These are phyloP conservation scores for Chaetomiaceae sp. DNA, from an alignment of 2,329 filamentous ascomycete species.

Conservation along the genomic window DNA sequence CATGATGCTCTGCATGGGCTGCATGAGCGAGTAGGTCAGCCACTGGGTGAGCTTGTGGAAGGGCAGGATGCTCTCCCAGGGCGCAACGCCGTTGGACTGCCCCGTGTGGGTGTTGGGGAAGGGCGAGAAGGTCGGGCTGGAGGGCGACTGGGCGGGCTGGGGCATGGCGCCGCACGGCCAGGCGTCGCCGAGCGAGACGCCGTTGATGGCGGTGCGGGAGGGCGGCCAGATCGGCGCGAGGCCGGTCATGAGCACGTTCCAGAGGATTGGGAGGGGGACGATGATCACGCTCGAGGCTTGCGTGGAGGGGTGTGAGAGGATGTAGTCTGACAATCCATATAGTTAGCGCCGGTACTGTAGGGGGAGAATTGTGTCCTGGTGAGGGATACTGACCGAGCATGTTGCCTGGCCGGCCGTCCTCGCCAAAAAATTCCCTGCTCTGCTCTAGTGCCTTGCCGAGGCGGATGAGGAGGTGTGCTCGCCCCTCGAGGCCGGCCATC, in stretches of 20 bases:
- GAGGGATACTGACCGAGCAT: conserved; percentile 67
- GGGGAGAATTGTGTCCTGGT: no score
- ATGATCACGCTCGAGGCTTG: conserved; percentile 84
- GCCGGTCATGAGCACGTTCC: conserved; percentile 84
- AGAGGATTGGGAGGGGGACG: conserved; percentile 78
- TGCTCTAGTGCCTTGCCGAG: conserved; percentile 64
- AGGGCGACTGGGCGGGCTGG: conserved; percentile 33
- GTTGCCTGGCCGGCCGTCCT: conserved; percentile 79
- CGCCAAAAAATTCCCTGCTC: conserved; percentile 78
- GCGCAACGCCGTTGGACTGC: conserved; percentile 40
- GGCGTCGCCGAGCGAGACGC: conserved; percentile 81
- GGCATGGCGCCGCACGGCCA: conserved; percentile 88
- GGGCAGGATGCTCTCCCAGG: conserved; percentile 69
- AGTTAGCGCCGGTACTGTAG: conserved; percentile 21
- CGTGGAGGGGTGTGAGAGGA: conserved; percentile 86
- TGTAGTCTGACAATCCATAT: conserved; percentile 63
- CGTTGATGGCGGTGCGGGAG: conserved; percentile 80
- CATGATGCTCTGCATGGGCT: conserved; percentile 51
- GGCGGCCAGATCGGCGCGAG: conserved; percentile 83
- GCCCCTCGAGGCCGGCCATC: conserved; percentile 77
- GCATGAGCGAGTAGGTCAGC: conserved; percentile 67
- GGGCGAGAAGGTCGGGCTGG: conserved; percentile 46
- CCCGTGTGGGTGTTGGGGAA: conserved; percentile 38
- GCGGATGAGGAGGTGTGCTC: conserved; percentile 70
- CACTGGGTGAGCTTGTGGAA: conserved; percentile 90